Conservation (phyloP, 176 grass and related monocot genomes). For the Oryza nivara region DNA sequence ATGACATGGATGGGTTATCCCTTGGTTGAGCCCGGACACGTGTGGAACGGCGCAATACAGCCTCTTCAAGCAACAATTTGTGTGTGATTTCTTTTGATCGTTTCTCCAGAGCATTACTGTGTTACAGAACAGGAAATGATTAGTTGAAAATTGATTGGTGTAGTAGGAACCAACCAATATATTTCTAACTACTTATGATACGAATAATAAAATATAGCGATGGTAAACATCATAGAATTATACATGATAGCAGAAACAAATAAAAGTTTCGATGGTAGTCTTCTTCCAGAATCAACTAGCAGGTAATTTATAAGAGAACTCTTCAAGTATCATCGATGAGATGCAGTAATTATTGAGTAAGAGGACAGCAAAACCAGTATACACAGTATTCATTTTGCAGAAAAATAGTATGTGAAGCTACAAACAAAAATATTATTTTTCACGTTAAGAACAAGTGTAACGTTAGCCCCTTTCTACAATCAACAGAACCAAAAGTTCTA, state of each 20-base stretch:
- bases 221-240: neutral
- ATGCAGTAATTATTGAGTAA: neutral
- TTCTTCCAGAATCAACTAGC: neutral
- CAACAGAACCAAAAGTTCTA: neutral
- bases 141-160: neutral
- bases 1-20: constrained; percentile 71
- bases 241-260: neutral
- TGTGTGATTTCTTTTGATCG: constrained; percentile 64
- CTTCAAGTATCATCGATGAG: neutral
- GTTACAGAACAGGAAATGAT: constrained; percentile 31
- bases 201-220: neutral
- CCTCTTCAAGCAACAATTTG: constrained; percentile 72
- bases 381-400: neutral
- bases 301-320: neutral
- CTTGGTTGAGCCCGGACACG: constrained; percentile 79
- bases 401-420: neutral
- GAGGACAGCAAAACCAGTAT: neutral
- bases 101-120: constrained; percentile 71
- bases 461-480: constrained; percentile 1
- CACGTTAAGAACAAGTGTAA: constrained; percentile 7
- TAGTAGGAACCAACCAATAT: neutral
- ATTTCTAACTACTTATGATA: neutral
- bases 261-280: neutral
- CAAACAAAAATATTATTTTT: neutral
- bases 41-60: constrained; percentile 69